phyloP scores from a whole-genome alignment of 225 moss, liverwort and hornwort genomes.

The Takakia lepidozioides region DNA sequence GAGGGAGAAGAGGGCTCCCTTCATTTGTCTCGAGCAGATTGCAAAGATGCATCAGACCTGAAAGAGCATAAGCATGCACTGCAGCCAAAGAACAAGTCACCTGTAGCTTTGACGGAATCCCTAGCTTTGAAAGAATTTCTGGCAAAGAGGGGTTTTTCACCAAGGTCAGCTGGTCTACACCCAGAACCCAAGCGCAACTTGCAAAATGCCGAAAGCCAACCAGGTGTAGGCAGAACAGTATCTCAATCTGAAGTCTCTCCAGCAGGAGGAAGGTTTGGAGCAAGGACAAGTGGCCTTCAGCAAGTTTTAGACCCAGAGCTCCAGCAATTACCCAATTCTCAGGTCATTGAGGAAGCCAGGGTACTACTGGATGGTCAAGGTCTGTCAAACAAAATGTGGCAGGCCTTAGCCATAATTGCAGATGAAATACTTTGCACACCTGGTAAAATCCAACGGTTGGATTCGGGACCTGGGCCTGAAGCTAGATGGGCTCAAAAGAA shows the following conservation, averaged over 20 bases:
- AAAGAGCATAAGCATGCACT: too few species aligned
- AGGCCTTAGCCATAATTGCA: conserved; percentile 3
- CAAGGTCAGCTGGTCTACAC: background rate
- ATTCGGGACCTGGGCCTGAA: conserved; percentile 16
- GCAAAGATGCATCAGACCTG: too few species aligned
- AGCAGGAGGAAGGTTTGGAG: background rate
- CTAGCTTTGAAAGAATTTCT: too few species aligned
- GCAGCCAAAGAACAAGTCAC: too few species aligned
- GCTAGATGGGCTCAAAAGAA: conserved; percentile 34
- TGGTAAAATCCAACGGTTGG: conserved; percentile 10
- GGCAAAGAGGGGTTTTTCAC: too few species aligned
- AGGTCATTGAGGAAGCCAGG: conserved; percentile 4
- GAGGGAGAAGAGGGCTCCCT: too few species aligned
- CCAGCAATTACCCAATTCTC: conserved; percentile 2
- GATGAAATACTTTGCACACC: conserved; percentile 6
- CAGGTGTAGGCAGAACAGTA: too few species aligned
- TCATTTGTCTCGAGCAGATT: too few species aligned
- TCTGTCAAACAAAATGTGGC: conserved; percentile 8
- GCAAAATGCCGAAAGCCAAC: background rate
- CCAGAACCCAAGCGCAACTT: background rate
- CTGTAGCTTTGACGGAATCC: too few species aligned
- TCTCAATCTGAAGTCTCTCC: background rate
- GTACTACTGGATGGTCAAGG: conserved; percentile 1
- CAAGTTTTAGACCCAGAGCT: conserved; percentile 4
- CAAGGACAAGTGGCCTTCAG: conserved; percentile 2